Evolutionary conservation across 345 rosid species (phyloP), one percentile per base, ranked within the genome.

Genomic region (Odontarrhena argentea): DNA sequence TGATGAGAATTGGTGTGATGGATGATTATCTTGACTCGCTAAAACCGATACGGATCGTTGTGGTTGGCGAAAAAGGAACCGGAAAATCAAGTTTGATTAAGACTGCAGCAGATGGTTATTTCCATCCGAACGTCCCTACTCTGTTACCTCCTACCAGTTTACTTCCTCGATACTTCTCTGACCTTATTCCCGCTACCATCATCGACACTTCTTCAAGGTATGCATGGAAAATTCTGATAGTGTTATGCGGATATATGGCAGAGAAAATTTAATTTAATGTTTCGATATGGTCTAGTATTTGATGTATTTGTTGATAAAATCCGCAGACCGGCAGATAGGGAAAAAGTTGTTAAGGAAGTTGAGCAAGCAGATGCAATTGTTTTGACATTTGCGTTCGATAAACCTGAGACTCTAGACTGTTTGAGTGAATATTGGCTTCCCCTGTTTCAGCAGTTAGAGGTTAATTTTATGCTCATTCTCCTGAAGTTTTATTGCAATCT

Each of bases 81-180:
- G 92, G 98, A 36, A 92, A 92, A 72, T 82, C 98, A 25, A 92
- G 88, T 69, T 81, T 92, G 86, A 89, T 92, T 61, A 77, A 80
- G 42, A 82, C 89, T 15, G 91, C 91, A 8, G 74, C 84, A 2
- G 64, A 78, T 1, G 89, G 78, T 2, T 48, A 59, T 42, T 87
- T 77, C 54, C 79, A 86, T 2, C 43, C 81, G 1, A 89, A 79
- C 65, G 77, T 80, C 14, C 86, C 86, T 12, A 82, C 84, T 2
- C 67, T 85, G 57, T 79, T 89, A 44, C 98, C 91, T 9, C 82
- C 83, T 1, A 86, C 87, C 0, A 67, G 83, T 26, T 45, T 92
- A 69, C 86, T 96, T 0, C 79, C 84, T 56, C 85, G 85, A 57
- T 79, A 73, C 58, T 89, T 79, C 76, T 84, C 88, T 0, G 96